phyloP scores from a whole-genome alignment of 805 yeast species.

The Kuraishia capsulata region DNA sequence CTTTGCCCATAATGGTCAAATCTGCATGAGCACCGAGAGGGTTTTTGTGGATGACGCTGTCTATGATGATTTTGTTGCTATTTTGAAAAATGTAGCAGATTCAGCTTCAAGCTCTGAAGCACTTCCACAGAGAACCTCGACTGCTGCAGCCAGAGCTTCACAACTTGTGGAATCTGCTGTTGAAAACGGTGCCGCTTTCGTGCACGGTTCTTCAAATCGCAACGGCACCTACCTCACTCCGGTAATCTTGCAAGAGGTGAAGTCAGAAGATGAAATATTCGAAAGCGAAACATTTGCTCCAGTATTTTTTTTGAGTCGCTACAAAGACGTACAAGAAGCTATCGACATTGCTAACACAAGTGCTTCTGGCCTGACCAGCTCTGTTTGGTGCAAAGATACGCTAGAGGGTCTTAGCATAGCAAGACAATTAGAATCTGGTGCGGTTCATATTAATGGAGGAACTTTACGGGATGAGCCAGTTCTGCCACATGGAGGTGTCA shows the following conservation, averaged over 20 bases:
- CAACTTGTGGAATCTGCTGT: slow-evolving; percentile 26
- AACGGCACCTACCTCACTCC: slow-evolving; percentile 15
- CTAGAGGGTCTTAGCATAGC: slow-evolving; percentile 25
- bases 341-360: slow-evolving; percentile 17
- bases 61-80: slow-evolving; percentile 20
- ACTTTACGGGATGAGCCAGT: slow-evolving; percentile 15
- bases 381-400: slow-evolving; percentile 31
- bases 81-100: slow-evolving; percentile 9
- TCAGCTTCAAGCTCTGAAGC: slow-evolving; percentile 8
- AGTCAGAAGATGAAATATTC: slow-evolving; percentile 19
- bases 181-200: slow-evolving; percentile 24
- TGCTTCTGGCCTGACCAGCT: slow-evolving; percentile 29
- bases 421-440: slow-evolving; percentile 26
- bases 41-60: slow-evolving; percentile 25
- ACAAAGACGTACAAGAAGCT: slow-evolving; percentile 10
- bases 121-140: slow-evolving; percentile 20
- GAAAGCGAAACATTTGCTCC: slow-evolving; percentile 35
- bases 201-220: slow-evolving; percentile 13
- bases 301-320: slow-evolving; percentile 23
- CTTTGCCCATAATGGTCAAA: slow-evolving; percentile 38
- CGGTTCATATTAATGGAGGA: slow-evolving; percentile 23
- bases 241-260: slow-evolving; percentile 22
- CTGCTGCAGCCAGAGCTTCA: slow-evolving; percentile 14
- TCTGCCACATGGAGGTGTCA: slow-evolving; percentile 37
- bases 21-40: slow-evolving; percentile 37